Evolutionary conservation across 2,329 filamentous ascomycete genomes (phyloP), one percentile per base, ranked within the genome.

Genomic region (Paraconiothyrium brasiliense): DNA sequence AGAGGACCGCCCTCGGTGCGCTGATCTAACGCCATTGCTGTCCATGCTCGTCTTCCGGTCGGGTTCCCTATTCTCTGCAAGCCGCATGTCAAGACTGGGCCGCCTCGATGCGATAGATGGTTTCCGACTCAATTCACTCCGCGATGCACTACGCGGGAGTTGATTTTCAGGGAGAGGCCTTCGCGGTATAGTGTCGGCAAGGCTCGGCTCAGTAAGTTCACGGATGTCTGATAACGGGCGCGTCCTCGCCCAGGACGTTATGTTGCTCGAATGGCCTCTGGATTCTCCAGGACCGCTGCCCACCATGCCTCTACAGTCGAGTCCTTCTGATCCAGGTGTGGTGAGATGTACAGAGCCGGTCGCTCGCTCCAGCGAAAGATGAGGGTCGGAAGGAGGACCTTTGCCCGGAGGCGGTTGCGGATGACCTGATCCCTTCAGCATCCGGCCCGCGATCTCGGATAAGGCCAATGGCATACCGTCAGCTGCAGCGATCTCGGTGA

Each of bases 181-280:
- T 51, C 67, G 70, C 22, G 74, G 73, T 59, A 75, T 67, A 1
- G 73, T 65, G 13, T 83, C 80, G 20, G 76, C 77, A 24, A 84
- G 67, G 63, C 81, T 83, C 32, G 82, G 81, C 67, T 84, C 82
- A 11, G 82, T 84, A 65, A 83, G 73, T 66, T 84, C 82, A 62
- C 82, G 79, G 59, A 84, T 84, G 64, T 84, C 82, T 47, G 82
- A 84, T 32, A 84, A 69, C 48, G 82, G 81, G 49, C 82, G 79
- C 46, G 76, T 67, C 54, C 77, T 73, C 9, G 76, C 74, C 74
- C 75, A 78, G 4, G 74, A 70, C 35, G 70, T 64, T 20, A 67
- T 67, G 34, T 70, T 67, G 58, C 63, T 51, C 22, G 74, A 69
- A 35, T 68, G 61, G 49, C 60, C 70, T 67, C 65, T 69, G 41